phyloP scores from a whole-genome alignment of 495 filamentous ascomycete species.

The Penicillium cinerascens region DNA sequence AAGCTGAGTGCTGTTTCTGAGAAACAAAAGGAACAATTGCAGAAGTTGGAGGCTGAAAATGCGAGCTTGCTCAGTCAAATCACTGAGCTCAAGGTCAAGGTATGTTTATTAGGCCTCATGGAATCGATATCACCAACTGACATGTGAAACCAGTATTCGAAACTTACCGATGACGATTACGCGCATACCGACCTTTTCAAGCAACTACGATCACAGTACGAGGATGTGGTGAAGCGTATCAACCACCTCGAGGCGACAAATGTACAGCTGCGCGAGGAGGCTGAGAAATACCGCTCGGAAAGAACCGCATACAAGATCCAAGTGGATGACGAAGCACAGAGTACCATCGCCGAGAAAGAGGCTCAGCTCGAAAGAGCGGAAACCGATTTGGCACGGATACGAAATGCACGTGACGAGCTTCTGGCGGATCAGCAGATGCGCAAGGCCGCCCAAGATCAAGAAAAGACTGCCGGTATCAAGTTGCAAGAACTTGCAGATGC shows the following conservation, averaged over 20 bases:
- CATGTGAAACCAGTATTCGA: conserved; percentile 47
- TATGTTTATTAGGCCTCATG: conserved; percentile 14
- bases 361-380: conserved; percentile 76
- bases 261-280: conserved; percentile 77
- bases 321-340: conserved; percentile 73
- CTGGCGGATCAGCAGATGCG: conserved; percentile 76
- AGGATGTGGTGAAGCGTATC: conserved; percentile 85
- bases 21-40: conserved; percentile 85
- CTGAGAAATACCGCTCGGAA: conserved; percentile 79
- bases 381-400: conserved; percentile 78
- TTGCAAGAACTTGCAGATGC: conserved; percentile 75
- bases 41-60: conserved; percentile 73
- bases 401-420: conserved; percentile 77
- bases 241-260: conserved; percentile 91
- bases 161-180: conserved; percentile 88
- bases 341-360: conserved; percentile 68
- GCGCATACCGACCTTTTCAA: conserved; percentile 90
- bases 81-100: conserved; percentile 62
- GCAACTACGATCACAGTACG: conserved; percentile 79
- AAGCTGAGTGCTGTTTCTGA: conserved; percentile 68
- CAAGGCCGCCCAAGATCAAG: conserved; percentile 73
- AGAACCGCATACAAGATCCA: conserved; percentile 74
- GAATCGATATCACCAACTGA: conserved; percentile 3
- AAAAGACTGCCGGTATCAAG: conserved; percentile 62
- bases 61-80: conserved; percentile 73